Base-by-base conservation (phyloP, 108 stramenopile genomes). In the Schizochytrium sp. region DNA sequence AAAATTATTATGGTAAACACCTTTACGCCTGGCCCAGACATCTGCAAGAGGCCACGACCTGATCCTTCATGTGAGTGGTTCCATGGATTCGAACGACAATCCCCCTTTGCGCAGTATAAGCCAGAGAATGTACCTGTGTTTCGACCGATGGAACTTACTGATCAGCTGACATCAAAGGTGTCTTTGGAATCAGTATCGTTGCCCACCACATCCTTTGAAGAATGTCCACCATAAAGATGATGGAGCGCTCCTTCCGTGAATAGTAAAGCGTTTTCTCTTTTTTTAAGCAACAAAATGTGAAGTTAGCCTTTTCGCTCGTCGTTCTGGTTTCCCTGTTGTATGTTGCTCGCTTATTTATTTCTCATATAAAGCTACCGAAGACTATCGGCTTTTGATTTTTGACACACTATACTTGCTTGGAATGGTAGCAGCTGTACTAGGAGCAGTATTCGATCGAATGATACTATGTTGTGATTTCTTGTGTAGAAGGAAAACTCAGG, bases 1-100 rank as follows among this genome's bases (percentile, higher is more conserved):
- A 72, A 89, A 40, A 38, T 90, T 7, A 38, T 88, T 5, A 46
- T 90, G 12, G 57, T 90, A 12, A 90, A 90, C 69, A 55, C 45
- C 38, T 47, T 28, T 4, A 72, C 64, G 83, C 72, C 72, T n/a
- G 64, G 64, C 8, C 64, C 64, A 10, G 64, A 69, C 1, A 12
- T 38, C 12, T 69, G 64, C 64, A 44, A 28, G 10, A 38, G 64
- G 28, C 64, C 64, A 38, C 7, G 2, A 0, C 64, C 12, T 0
- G 19, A 12, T 44, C 19, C 1, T 12, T 3, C 64, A 7, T 69
- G 64, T 44, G 64, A 69, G 64, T 69, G 64, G 64, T 69, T 69
- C 64, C 64, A 69, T 15, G 15, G 64, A 13, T 15, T 7, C 28
- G 44, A 12, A 15, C 42, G 28, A 38, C 64, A 69, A 44, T 28